Evolutionary conservation across 2,329 filamentous ascomycete genomes (phyloP), one percentile per base, ranked within the genome.

Genomic region (Aureobasidium sp.): DNA sequence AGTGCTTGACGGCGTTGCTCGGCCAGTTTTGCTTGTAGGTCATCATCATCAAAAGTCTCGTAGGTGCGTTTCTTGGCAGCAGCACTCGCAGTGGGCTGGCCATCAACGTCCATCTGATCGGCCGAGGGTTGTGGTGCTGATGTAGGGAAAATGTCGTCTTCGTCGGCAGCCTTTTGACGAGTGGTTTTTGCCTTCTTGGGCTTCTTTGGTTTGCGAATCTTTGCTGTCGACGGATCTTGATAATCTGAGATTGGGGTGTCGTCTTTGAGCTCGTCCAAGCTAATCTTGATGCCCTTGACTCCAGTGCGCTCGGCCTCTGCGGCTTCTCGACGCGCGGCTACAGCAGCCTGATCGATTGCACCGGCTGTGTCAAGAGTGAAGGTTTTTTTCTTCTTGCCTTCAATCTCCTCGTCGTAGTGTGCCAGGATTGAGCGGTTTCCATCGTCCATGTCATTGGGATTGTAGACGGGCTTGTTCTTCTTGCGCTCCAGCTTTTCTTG

Each of bases 381-480:
- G 21, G 80, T 79, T 53, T 79, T 57, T 72, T 93, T 56, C 72
- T 94, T 93, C 71, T 95, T 95, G 53, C 90, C 90, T 30, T 86
- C 81, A 50, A 96, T 94, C 64, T 95, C 91, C 59, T 97, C 93
- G 62, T 97, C 93, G 64, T 98, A 98, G 61, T 98, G 91, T 12
- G 87, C 81, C 37, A 98, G 72, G 21, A 98, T 83, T 5, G 79
- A 79, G 16, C 78, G 78, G 21, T 79, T 79, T 24, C 83, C 78
- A 39, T 86, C 75, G 40, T 76, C 84, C 29, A 84, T 74, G 54
- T 85, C 83, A 57, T 88, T 85, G 0, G 91, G 90, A 62, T 98
- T 88, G 68, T 98, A 98, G 1, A 83, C 84, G 0, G 86, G 85
- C 65, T 85, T 88, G 69, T 90, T 89, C 77, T 95, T 96, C 74